Evolutionary conservation across 495 filamentous ascomycete genomes (phyloP), one percentile per base, ranked within the genome.

Genomic region (Aspergillus funiculosus): DNA sequence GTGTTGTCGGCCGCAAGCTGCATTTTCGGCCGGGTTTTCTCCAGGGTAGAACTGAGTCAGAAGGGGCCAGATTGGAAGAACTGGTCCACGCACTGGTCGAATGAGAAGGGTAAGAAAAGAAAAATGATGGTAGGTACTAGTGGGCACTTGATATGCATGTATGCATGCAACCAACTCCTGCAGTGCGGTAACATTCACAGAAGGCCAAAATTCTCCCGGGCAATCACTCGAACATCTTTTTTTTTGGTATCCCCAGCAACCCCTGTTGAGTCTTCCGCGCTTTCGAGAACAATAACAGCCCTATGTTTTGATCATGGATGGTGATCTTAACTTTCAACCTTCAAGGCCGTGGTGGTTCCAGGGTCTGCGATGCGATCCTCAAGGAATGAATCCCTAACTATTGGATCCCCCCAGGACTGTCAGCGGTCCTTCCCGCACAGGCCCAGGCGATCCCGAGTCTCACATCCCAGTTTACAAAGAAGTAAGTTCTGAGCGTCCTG

Each of bases 361-460:
- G 43, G 32, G 13, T 30, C 6, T 43, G n/a, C n/a, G n/a, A n/a
- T n/a, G n/a, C n/a, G 27, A 43, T 32, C 28, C 40, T 43, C 20
- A n/a, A 25, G 40, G n/a, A n/a, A n/a, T n/a, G n/a, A n/a, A n/a
- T n/a, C n/a, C n/a, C n/a, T n/a, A n/a, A n/a, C n/a, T n/a, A n/a
- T 14, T 4, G 18, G 37, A 40, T 26, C 19, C 32, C 37, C 14
- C 28, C 34, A 25, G 30, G 37, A 43, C 6, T 43, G 36, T 28
- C 37, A 35, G 29, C 37, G 46, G 46, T 48, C 35, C 27, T 25
- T 41, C 46, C 46, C 46, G 46, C 30, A 24, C 46, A 41, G 35
- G n/a, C 32, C 17, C 31, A 21, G 28, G 22, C 29, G 28, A 31
- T 43, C 39, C 28, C 28, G 10, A 30, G 28, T 11, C 10, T 30